Conservation (phyloP, 169 alveolate genomes). For the Eimeria falciformis region DNA sequence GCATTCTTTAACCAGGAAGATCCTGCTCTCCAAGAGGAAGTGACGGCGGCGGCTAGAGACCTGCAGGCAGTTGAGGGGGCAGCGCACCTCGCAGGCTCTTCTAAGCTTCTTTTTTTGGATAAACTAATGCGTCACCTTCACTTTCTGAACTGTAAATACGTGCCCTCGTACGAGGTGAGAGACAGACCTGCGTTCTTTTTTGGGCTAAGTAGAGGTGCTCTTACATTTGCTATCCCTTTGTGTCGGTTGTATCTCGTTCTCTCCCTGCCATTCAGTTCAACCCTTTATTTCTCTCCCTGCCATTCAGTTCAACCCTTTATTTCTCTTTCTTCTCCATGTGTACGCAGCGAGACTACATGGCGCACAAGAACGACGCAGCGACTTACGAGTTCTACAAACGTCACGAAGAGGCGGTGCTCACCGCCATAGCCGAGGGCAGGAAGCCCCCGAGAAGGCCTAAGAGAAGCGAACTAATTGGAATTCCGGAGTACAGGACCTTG, state of each 20-base stretch:
- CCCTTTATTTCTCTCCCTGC: too few species aligned
- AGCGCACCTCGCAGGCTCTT: conserved; percentile 89
- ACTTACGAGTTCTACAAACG: conserved; percentile 76
- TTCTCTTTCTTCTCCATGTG: neutral
- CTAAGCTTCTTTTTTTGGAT: conserved; percentile 92
- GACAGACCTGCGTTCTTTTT: neutral
- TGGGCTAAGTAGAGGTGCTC: neutral
- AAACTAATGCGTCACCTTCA: conserved; percentile 91
- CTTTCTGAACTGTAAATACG: conserved; percentile 80
- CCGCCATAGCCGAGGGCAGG: conserved; percentile 78
- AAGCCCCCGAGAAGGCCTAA: conserved; percentile 74
- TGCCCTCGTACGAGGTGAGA: conserved; percentile 84
- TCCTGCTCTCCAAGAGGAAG: conserved; percentile 75
- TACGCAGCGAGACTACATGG: conserved; percentile 55
- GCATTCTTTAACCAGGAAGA: conserved; percentile 71
- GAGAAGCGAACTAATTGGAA: conserved; percentile 41
- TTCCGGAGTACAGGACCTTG: conserved; percentile 59
- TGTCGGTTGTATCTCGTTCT: neutral
- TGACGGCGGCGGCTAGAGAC: conserved; percentile 80
- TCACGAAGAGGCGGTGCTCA: conserved; percentile 80
- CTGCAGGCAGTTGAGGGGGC: conserved; percentile 83
- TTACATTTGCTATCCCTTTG: neutral
- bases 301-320: too few species aligned
- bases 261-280: too few species aligned
- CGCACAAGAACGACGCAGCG: conserved; percentile 68